A percentile compares a stretch with the other conserved stretches of the same genome.
Conservation (phyloP, 192 early-diverging fungal genomes). For the Chytriomyces sp. region DNA sequence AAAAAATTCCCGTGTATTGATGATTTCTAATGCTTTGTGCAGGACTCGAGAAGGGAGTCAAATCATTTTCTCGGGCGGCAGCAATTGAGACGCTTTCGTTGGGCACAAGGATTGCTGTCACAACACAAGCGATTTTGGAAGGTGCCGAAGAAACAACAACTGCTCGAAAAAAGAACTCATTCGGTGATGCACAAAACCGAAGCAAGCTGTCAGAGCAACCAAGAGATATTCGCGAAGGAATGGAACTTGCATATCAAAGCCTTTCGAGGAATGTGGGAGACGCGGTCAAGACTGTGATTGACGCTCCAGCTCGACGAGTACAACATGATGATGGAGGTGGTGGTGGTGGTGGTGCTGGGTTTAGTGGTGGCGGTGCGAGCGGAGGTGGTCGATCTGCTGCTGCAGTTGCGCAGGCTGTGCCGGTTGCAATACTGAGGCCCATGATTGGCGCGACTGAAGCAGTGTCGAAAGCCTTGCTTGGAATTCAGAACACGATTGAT, state of each 20-base stretch:
- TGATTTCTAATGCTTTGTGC: background rate
- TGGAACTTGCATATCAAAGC: constrained; percentile 81
- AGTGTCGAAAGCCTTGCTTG: constrained; percentile 87
- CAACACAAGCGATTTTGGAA: constrained; percentile 88
- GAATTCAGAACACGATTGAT: constrained; percentile 90
- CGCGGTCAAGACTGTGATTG: constrained; percentile 87
- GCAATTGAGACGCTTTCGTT: constrained; percentile 90
- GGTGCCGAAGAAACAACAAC: constrained; percentile 82
- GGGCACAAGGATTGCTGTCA: constrained; percentile 83
- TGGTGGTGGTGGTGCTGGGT: background rate
- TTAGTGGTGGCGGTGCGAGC: background rate
- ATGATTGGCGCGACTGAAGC: constrained; percentile 96
- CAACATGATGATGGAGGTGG: background rate
- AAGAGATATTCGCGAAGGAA: constrained; percentile 79
- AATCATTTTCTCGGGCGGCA: constrained; percentile 87
- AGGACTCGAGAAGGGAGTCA: constrained; percentile 84
- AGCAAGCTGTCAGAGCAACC: constrained; percentile 91
- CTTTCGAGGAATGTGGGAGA: constrained; percentile 78
- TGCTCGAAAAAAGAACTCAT: constrained; percentile 4
- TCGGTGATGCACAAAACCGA: constrained; percentile 34
- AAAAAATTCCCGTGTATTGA: background rate
- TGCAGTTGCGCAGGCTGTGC: constrained; percentile 79
- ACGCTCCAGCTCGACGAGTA: constrained; percentile 65
- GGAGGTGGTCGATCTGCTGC: constrained; percentile 33
- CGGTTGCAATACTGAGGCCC: constrained; percentile 89